Percentiles rank a stretch among this genome's conserved stretches.
Conservation (phyloP, 768 basidiomycete species). For the Suillus fuscotomentosus region DNA sequence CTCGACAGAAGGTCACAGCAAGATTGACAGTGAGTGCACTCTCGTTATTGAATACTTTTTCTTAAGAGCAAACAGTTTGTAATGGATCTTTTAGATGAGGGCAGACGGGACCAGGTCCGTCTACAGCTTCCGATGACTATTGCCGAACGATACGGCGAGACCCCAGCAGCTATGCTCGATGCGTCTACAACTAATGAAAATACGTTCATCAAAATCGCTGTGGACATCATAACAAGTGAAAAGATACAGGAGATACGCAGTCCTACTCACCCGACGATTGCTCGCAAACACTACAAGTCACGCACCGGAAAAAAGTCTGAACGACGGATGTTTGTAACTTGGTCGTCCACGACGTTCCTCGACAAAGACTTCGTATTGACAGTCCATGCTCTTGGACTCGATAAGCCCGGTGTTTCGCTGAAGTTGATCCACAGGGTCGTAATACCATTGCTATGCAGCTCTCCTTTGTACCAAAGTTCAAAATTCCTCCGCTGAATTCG, state of each 20-base stretch:
- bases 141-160: slow-evolving; percentile 51
- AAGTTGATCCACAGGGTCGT: slow-evolving; percentile 30
- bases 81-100: slow-evolving; percentile 53
- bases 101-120: slow-evolving; percentile 44
- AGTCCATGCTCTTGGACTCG: slow-evolving; percentile 47
- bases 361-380: slow-evolving; percentile 50
- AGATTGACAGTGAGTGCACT: slow-evolving; percentile 39
- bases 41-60: background rate
- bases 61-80: slow-evolving; percentile 38
- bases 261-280: slow-evolving; percentile 42
- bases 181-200: slow-evolving; percentile 26
- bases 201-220: slow-evolving; percentile 39
- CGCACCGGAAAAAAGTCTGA: slow-evolving; percentile 34
- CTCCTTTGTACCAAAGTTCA: slow-evolving; percentile 53
- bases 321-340: slow-evolving; percentile 39
- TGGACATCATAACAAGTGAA: slow-evolving; percentile 51
- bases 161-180: slow-evolving; percentile 36
- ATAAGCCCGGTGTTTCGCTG: slow-evolving; percentile 58
- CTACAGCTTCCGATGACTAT: slow-evolving; percentile 54
- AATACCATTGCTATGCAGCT: slow-evolving; percentile 49
- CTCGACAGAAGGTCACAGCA: slow-evolving; percentile 37
- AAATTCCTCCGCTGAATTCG: slow-evolving; percentile 36
- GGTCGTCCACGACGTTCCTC: slow-evolving; percentile 42
- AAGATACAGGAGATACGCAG: slow-evolving; percentile 39
- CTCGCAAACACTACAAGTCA: slow-evolving; percentile 32